phyloP scores from a whole-genome alignment of 257 asterid species.

The Solanum paucissectum region DNA sequence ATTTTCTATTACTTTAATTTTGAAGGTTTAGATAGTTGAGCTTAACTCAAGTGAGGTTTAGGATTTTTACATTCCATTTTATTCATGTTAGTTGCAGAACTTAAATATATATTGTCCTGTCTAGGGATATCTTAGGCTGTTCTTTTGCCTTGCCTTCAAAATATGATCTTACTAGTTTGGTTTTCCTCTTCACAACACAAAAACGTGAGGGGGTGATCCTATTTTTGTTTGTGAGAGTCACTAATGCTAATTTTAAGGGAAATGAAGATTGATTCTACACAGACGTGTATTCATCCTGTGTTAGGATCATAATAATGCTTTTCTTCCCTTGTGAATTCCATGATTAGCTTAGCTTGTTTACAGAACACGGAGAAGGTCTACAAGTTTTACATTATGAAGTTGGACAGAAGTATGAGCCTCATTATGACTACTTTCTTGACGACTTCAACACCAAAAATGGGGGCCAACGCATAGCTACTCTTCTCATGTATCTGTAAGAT shows the following conservation, averaged over 20 bases:
- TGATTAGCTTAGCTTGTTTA: constrained; percentile 2
- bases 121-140: not conserved
- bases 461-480: constrained; percentile 86
- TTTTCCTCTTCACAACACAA: not conserved
- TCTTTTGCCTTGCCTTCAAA: not conserved
- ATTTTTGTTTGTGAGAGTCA: not conserved
- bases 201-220: not conserved
- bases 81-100: not conserved
- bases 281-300: not conserved
- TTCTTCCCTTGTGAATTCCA: not conserved
- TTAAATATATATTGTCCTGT: not conserved
- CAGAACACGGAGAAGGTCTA: constrained; percentile 91
- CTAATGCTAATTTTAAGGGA: not conserved
- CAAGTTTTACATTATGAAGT: constrained; percentile 81
- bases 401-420: constrained; percentile 92
- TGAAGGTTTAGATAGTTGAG: not conserved
- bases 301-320: not conserved
- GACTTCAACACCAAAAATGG: constrained; percentile 73
- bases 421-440: constrained; percentile 71
- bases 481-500: constrained; percentile 86
- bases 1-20: not conserved
- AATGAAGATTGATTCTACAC: not conserved
- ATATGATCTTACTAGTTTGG: not conserved
- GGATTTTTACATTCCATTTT: not conserved
- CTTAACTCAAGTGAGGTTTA: not conserved